Base-by-base conservation (phyloP, 805 yeast species). In the Maudiozyma turicensis region DNA sequence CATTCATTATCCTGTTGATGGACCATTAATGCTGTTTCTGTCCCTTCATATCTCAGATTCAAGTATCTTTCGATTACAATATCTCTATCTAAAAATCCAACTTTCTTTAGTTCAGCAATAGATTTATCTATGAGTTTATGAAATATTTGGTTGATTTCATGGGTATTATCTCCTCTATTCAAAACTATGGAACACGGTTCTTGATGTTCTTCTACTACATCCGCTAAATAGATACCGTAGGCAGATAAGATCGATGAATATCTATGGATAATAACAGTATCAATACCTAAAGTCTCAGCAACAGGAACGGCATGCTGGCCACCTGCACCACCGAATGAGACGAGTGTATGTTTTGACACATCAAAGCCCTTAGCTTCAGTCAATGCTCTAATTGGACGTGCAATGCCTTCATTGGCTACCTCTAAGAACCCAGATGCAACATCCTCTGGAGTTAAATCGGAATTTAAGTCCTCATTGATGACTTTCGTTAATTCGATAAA, bases 291-390 rank as follows among this genome's bases (percentile, higher is more conserved):
- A 29, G 76, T 73, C 50, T 77, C 73, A 1, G 95, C 95, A 35
- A 88, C 81, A 8, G 85, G 81, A 45, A 78, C 81, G 2, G 93
- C 90, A 65, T 86, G 90, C 66, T 88, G 96, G 8, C 96, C 96
- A 48, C 96, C 96, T 29, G 95, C 95, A 45, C 96, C 96, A 44
- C 96, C 96, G 67, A 88, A 88, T 2, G 91, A 76, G 1, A 89
- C 95, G 51, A 88, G 67, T 50, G 83, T 69, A 63, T 88, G 95
- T 9, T 75, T 70, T 8, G 84, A 63, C 0, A 81, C 74, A 40
- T 77, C 73, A 59, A 81, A 80, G 5, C 96, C 96, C 59, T 81
- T 86, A 1, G 91, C 86, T 61, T 87, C 96, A 0, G 95, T 87
- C 47, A 88, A 68, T 40, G 84, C 81, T 50, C 96, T 74, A 48